Conservation (phyloP, 1,139 yeast species). For the Hyphopichia pseudoburtonii region DNA sequence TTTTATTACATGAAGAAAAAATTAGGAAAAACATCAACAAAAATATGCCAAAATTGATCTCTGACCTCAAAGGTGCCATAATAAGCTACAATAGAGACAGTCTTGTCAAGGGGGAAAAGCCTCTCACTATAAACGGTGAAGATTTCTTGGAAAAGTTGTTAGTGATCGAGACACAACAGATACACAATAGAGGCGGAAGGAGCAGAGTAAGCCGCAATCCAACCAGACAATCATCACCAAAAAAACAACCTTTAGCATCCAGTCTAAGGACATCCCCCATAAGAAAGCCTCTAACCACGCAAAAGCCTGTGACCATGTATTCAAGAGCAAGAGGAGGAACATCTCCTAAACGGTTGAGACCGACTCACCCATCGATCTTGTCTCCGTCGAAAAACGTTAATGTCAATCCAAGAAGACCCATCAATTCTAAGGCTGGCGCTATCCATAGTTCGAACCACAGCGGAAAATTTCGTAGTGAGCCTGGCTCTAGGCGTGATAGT, state of each 20-base stretch:
- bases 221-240: conserved; percentile 1
- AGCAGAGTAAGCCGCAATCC: conserved; percentile 1
- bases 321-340: conserved; percentile 2
- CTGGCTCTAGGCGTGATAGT: conserved; percentile 14
- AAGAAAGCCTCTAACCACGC: conserved; percentile 5
- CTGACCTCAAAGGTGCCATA: conserved; percentile 49
- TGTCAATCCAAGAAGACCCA: not conserved
- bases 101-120: conserved; percentile 29
- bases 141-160: conserved; percentile 46
- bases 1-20: conserved; percentile 77
- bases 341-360: conserved; percentile 5
- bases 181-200: conserved; percentile 7
- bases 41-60: conserved; percentile 63
- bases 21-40: conserved; percentile 65
- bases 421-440: not conserved
- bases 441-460: conserved; percentile 1
- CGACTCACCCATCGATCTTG: not conserved
- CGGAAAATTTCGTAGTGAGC: conserved; percentile 3
- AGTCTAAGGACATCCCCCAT: conserved; percentile 5
- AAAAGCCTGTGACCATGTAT: not conserved
- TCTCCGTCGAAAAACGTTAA: conserved; percentile 1
- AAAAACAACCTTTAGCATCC: not conserved
- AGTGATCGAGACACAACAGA: conserved; percentile 41
- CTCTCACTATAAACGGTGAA: conserved; percentile 46
- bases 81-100: conserved; percentile 42